A percentile compares a stretch with the other conserved stretches of the same genome.
These are phyloP conservation scores for Arachis stenosperma DNA, from an alignment of 306 rosid genomes.

Conservation along the genomic window DNA sequence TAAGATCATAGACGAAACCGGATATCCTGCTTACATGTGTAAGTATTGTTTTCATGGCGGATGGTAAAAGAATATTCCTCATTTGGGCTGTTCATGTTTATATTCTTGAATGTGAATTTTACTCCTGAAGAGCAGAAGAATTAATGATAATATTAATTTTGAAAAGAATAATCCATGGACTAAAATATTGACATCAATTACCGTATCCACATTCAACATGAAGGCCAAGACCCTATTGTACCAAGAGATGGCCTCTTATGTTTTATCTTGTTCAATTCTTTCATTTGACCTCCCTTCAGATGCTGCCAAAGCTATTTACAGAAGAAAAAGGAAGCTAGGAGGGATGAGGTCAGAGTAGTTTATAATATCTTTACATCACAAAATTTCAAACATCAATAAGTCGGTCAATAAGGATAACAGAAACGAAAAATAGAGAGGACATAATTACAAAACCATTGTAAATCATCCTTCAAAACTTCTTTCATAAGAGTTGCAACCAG, in stretches of 20 bases:
- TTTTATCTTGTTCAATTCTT: slow-evolving; percentile 51
- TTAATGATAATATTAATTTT: slow-evolving; percentile 27
- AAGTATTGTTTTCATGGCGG: slow-evolving; percentile 64
- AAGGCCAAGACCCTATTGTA: slow-evolving; percentile 75
- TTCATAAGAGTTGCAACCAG: neutral
- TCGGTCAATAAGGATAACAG: neutral
- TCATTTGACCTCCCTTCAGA: slow-evolving; percentile 53
- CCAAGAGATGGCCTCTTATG: slow-evolving; percentile 74
- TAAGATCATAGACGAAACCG: slow-evolving; percentile 32
- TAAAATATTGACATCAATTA: slow-evolving; percentile 45
- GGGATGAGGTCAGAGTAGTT: slow-evolving; percentile 11
- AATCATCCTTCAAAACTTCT: slow-evolving; percentile 1
- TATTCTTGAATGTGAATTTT: slow-evolving; percentile 79
- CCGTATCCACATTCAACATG: slow-evolving; percentile 87
- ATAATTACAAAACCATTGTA: slow-evolving; percentile 7
- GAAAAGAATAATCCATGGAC: slow-evolving; percentile 18
- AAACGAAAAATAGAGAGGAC: neutral
- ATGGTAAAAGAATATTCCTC: slow-evolving; percentile 72
- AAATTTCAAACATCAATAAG: slow-evolving; percentile 7
- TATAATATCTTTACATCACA: neutral
- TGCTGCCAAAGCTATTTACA: slow-evolving; percentile 52
- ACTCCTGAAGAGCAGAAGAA: slow-evolving; percentile 59
- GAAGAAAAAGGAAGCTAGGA: slow-evolving; percentile 3
- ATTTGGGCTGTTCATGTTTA: slow-evolving; percentile 51
- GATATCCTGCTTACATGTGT: slow-evolving; percentile 63